Evolutionary conservation across 2,329 filamentous ascomycete species (phyloP), one percentile per base, ranked within the genome.

Genomic region (Juglanconis juglandina): DNA sequence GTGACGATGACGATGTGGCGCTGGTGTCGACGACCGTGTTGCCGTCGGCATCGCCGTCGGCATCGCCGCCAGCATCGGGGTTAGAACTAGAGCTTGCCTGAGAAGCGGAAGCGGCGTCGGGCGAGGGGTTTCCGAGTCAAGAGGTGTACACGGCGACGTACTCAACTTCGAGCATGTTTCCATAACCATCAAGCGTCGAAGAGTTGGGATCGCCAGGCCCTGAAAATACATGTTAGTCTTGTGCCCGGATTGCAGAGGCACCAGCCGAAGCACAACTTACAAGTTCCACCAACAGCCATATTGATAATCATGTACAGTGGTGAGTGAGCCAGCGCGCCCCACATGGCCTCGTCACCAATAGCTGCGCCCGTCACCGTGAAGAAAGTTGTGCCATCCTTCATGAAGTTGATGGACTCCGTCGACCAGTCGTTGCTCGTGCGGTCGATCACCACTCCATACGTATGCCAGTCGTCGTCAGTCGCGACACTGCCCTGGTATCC

Each of bases 291-390:
- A 35, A 85, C 77, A 50, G 83, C 82, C 5, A 85, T 72, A 62
- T 86, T 85, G 56, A 86, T 69, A 57, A 85, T 77, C 53, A 85
- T 68, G 64, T 77, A 83, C 67, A 82, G 66, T 2, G 81, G 77
- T 56, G 72, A 78, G 64, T 83, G 78, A 24, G 79, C 79, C 17
- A 85, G 69, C 3, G 75, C 72, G 3, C 69, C 74, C 82, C 82
- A 86, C n/a, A 78, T 72, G 1, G 68, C 69, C 59, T 75, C 68
- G 60, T 82, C 75, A 44, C 72, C 74, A 60, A 85, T 75, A 32
- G 76, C 69, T 0, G 70, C 66, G 0, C 81, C 82, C 2, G 71
- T 74, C 30, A 85, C 67, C 24, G 73, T 73, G 55, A 77, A 71
- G 65, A 75, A 83, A 39, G 73, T 70, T 1, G 61, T 63, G 7